Conservation (phyloP, 2,329 filamentous ascomycete species). For the Daldinia eschscholtzii region DNA sequence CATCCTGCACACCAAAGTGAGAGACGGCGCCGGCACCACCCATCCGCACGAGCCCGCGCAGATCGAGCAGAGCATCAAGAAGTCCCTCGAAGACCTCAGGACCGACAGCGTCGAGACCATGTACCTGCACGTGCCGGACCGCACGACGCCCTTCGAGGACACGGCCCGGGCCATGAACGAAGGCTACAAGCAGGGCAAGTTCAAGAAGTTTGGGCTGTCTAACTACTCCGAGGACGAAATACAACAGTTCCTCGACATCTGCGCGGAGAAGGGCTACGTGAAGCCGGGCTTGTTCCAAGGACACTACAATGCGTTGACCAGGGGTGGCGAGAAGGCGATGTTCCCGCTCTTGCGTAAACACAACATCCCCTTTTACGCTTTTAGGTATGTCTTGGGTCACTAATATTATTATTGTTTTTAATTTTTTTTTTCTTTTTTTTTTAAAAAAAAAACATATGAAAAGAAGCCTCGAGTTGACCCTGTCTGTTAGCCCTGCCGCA, state of each 20-base stretch:
- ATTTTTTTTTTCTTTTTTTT: no score
- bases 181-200: slow-evolving; percentile 50
- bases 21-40: not conserved
- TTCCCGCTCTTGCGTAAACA: slow-evolving; percentile 58
- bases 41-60: not conserved
- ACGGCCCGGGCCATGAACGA: slow-evolving; percentile 58
- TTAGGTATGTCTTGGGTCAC: slow-evolving; percentile 43
- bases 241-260: slow-evolving; percentile 58
- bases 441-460: no score
- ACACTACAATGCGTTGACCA: slow-evolving; percentile 60
- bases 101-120: slow-evolving; percentile 2
- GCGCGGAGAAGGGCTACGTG: slow-evolving; percentile 57
- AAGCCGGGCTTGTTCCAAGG: slow-evolving; percentile 63
- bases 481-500: not conserved
- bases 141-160: slow-evolving; percentile 58
- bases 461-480: not conserved
- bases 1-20: not conserved
- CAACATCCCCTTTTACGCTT: slow-evolving; percentile 60
- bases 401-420: no score
- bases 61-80: slow-evolving; percentile 4
- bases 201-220: slow-evolving; percentile 59
- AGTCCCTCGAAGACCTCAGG: not conserved
- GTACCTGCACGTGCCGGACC: slow-evolving; percentile 59
- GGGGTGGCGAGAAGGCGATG: slow-evolving; percentile 58
- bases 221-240: slow-evolving; percentile 62